A percentile compares a stretch with the other conserved stretches of the same genome.
phyloP scores from a whole-genome alignment of 106 monocot species.

The Acorus gramineus region DNA sequence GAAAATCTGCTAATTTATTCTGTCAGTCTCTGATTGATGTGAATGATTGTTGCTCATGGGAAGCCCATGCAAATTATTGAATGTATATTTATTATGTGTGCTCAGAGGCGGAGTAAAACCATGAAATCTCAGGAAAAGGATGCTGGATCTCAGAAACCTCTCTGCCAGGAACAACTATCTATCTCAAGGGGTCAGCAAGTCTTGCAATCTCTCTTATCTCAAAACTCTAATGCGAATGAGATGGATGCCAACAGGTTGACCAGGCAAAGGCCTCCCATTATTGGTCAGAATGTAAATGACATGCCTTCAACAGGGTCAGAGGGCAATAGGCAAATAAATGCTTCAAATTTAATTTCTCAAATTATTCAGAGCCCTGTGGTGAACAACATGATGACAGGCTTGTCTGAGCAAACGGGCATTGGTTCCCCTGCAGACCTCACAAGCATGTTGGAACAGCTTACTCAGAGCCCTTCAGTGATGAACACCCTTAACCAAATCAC shows the following conservation, averaged over 20 bases:
- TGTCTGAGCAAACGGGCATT: slow-evolving; percentile 44
- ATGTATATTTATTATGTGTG: background rate
- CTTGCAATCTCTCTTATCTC: slow-evolving; percentile 37
- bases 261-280: slow-evolving; percentile 2
- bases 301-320: slow-evolving; percentile 14
- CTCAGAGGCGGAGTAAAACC: slow-evolving; percentile 45
- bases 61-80: no score
- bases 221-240: slow-evolving; percentile 9
- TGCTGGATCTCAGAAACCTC: slow-evolving; percentile 1
- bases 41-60: background rate
- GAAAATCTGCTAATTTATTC: background rate
- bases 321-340: slow-evolving; percentile 20
- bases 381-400: slow-evolving; percentile 34
- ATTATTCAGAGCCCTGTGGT: slow-evolving; percentile 43
- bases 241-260: slow-evolving; percentile 11
- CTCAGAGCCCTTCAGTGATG: slow-evolving; percentile 29
- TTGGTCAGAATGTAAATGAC: slow-evolving; percentile 12
- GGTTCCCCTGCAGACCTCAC: slow-evolving; percentile 31
- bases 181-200: slow-evolving; percentile 46
- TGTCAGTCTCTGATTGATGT: background rate
- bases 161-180: slow-evolving; percentile 24
- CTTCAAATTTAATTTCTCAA: slow-evolving; percentile 37
- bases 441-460: slow-evolving; percentile 47
- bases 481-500: slow-evolving; percentile 35
- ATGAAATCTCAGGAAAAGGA: slow-evolving; percentile 24